Evolutionary conservation across 2,329 filamentous ascomycete species (phyloP).

Genomic region (Lachnellula willkommii): DNA sequence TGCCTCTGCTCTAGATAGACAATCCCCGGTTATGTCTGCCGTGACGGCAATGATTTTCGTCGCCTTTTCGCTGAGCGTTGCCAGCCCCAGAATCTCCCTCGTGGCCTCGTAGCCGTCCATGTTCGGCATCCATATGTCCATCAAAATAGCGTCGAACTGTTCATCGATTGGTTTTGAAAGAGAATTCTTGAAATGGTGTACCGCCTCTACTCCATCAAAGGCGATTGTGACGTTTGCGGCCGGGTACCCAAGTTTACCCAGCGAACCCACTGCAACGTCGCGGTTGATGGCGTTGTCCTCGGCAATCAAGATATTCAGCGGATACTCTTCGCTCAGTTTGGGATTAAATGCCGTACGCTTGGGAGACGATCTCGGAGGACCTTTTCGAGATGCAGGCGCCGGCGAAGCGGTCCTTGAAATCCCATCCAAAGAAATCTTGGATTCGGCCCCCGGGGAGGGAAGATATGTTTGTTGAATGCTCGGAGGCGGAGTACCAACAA

Average conservation of each 20-base stretch:
- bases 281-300: slow-evolving; percentile 72
- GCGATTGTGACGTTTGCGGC: slow-evolving; percentile 52
- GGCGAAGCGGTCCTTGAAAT: neutral
- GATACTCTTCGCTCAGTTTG: slow-evolving; percentile 52
- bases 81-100: slow-evolving; percentile 48
- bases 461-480: slow-evolving; percentile 5
- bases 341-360: slow-evolving; percentile 42
- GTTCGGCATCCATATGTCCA: slow-evolving; percentile 72
- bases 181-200: slow-evolving; percentile 51
- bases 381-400: neutral
- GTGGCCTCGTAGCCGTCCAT: slow-evolving; percentile 70
- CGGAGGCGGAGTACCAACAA: slow-evolving; percentile 21
- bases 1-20: slow-evolving; percentile 42
- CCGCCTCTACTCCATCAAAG: slow-evolving; percentile 63
- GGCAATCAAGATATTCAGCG: slow-evolving; percentile 63
- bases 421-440: neutral
- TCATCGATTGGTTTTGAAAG: slow-evolving; percentile 26
- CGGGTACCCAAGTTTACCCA: slow-evolving; percentile 60
- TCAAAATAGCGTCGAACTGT: slow-evolving; percentile 58
- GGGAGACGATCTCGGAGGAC: neutral
- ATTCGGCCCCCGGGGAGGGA: slow-evolving; percentile 4
- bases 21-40: slow-evolving; percentile 50
- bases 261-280: slow-evolving; percentile 60
- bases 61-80: slow-evolving; percentile 11
- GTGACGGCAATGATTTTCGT: slow-evolving; percentile 46